Evolutionary conservation across 2,329 filamentous ascomycete species (phyloP), one percentile per base, ranked within the genome.

Genomic region (Aspergillus flavus): DNA sequence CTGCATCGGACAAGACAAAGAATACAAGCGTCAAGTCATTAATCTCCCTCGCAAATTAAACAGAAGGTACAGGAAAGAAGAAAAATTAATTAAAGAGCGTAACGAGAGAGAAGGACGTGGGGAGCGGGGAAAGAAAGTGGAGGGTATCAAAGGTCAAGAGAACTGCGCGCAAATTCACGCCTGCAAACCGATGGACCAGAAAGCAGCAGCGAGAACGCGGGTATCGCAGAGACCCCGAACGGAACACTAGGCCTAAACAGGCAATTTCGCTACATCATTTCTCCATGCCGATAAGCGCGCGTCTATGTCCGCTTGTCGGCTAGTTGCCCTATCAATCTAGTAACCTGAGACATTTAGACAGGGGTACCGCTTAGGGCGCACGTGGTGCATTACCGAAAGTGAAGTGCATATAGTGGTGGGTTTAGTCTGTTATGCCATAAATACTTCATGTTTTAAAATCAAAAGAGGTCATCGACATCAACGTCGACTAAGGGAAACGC

Each of bases 221-320:
- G 75, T 71, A 75, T 75, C 72, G 69, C 73, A 75, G 61, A 77
- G 76, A 78, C 76, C 75, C 76, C 75, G 73, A 77, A 76, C 50
- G 61, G 66, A 57, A 70, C 67, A 64, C 76, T 78, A 78, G 69
- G 59, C 76, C 72, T 6, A 46, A 72, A 71, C 64, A 56, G 73
- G 75, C 19, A 75, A 67, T 62, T 68, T 56, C 68, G 74, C 56
- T 11, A n/a, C 32, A 58, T 63, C n/a, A 58, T 75, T 77, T 61
- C 61, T 76, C 75, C 76, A 59, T 1, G 46, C 70, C 69, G 71
- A 2, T n/a, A 50, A 16, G 4, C 66, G 62, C 69, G 69, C 69
- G 69, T 53, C 57, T 64, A 46, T 1, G 39, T 57, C 36, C 61
- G 30, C 5, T 4, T 26, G 10, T 52, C 63, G 66, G 19, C 34